Evolutionary conservation across 1,284 basidiomycete species (phyloP).

Genomic region (Marasmius tenuissimus): DNA sequence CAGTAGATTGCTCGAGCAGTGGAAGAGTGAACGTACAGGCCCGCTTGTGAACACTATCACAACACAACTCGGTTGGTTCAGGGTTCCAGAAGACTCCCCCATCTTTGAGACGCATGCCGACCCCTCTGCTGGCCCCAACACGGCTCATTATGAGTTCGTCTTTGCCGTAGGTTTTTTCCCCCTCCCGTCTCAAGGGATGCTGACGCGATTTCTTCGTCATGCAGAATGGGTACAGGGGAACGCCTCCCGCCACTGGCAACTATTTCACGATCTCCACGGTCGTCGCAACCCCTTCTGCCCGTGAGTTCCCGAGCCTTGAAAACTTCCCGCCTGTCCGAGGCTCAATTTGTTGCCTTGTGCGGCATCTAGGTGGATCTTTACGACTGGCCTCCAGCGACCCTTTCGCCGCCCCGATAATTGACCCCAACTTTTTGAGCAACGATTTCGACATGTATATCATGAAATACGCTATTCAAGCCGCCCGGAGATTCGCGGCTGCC

Average conservation of each 20-base stretch:
- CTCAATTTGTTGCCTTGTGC: no score
- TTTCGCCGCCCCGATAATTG: constrained; percentile 36
- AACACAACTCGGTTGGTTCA: constrained; percentile 21
- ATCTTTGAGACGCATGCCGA: constrained; percentile 12
- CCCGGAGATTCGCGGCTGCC: constrained; percentile 29
- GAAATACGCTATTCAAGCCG: constrained; percentile 29
- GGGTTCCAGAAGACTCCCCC: constrained; percentile 17
- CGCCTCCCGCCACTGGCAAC: not conserved
- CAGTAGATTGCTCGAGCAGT: constrained; percentile 14
- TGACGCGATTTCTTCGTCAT: not conserved
- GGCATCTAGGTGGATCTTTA: constrained; percentile 1
- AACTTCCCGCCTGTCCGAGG: not conserved
- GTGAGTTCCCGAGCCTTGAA: not conserved
- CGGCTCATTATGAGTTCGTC: constrained; percentile 14
- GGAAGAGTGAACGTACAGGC: constrained; percentile 17
- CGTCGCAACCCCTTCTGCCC: not conserved
- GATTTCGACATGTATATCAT: constrained; percentile 35
- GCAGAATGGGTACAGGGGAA: not conserved
- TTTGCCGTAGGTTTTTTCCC: constrained; percentile 9
- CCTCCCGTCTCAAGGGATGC: not conserved
- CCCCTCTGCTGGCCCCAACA: constrained; percentile 15
- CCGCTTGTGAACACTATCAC: constrained; percentile 17
- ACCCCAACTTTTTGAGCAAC: constrained; percentile 32
- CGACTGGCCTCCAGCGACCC: constrained; percentile 24
- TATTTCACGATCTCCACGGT: not conserved